Evolutionary conservation across 768 basidiomycete genomes (phyloP), one percentile per base, ranked within the genome.

Genomic region (Psilocybe tampanensis): DNA sequence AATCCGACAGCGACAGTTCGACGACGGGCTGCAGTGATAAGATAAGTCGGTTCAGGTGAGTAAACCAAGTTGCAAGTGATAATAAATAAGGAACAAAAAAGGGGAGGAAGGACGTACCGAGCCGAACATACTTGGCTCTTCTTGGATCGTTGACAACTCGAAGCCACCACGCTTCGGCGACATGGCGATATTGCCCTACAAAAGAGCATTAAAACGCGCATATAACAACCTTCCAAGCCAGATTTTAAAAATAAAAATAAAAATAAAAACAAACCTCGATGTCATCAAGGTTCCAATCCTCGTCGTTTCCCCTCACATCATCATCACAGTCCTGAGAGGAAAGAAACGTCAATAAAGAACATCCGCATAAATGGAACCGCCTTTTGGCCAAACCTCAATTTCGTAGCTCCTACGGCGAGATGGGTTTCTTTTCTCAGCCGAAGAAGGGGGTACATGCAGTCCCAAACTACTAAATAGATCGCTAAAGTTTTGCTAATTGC

Each of bases 161-260:
- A 60, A 59, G n/a, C n/a, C n/a, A 44, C 66, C 68, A 17, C 64
- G 58, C 60, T 79, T 81, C 2, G 73, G 72, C 1, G 76, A 76
- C 58, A 84, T 73, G 13, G 82, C 67, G 59, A 82, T 63, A 8
- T 82, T 75, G 65, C 83, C 82, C 82, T 84, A 47, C n/a, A n/a
- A n/a, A n/a, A 32, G 21, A 9, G 42, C 26, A 13, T 6, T 55
- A 34, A 19, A 26, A n/a, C n/a, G 33, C 24, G 42, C 24, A 24
- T n/a, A 54, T 56, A 47, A 9, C 23, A 36, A 34, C 26, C 29
- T 19, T 54, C 23, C 50, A n/a, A n/a, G n/a, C n/a, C n/a, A n/a
- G n/a, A n/a, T n/a, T n/a, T n/a, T n/a, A n/a, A n/a, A n/a, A n/a
- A n/a, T n/a, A 24, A 22, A 43, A n/a, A 29, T 9, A 29, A 29